Base-by-base conservation (phyloP, 805 yeast genomes). In the Lachancea mirantina region DNA sequence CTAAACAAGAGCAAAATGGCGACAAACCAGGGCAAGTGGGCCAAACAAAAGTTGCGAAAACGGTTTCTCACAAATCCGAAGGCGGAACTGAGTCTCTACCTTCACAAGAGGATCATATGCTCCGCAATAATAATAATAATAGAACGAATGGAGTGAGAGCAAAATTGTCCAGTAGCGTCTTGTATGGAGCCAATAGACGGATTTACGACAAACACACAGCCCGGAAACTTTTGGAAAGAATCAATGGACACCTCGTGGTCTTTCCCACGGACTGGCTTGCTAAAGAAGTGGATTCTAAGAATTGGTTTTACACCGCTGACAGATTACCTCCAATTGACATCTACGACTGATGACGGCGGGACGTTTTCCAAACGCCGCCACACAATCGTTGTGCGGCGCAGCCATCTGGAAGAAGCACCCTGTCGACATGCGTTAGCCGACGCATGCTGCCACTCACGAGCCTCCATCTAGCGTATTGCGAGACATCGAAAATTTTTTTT, bases 251-350 rank as follows among this genome's bases (percentile, higher is more conserved):
- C 51, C 60, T 92, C 45, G 96, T 92, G 5, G 55, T 80, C n/a
- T 89, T 88, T 65, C 97, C 98, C 0, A 69, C 83, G 1, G 85
- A 85, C 40, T 92, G 98, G 98, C 67, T 92, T 26, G 65, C 72
- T 46, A 72, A 77, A 38, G 98, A 92, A 58, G 73, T 87, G 19
- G 95, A 88, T 36, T 74, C 84, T 5, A 89, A 84, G 8, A 92
- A 94, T 52, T 89, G 97, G 97, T 88, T 87, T 55, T 88, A 84
- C 64, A 84, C 80, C 47, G 78, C 94, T 30, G 98, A 92, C 52
- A 76, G 95, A 49, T 65, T 92, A 17, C 96, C 97, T 4, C 98
- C 98, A 1, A 76, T 92, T 35, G 97, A 92, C 52, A 89, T 92
- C 33, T 92, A 83, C 55, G 89, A 87, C 49, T 85, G 39, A 39